Conservation (phyloP, 441 rosid species). For the Breynia disticha region DNA sequence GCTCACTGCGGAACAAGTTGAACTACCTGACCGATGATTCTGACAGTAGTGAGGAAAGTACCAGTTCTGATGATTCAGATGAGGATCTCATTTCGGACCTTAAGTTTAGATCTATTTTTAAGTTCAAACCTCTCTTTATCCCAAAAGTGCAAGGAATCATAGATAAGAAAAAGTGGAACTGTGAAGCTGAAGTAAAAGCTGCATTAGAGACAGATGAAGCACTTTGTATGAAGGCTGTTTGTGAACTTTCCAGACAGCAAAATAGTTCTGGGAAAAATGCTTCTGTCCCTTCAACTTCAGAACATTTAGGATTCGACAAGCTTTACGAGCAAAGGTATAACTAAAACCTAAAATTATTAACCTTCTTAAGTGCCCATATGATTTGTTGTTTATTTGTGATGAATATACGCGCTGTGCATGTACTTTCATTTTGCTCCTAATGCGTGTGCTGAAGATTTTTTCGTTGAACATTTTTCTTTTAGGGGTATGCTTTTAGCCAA, state of each 20-base stretch:
- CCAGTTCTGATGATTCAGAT: conserved; percentile 15
- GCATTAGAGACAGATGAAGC: conserved; percentile 17
- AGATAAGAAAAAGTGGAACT: conserved; percentile 16
- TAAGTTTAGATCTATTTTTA: too few species aligned
- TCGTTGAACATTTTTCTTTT: neutral
- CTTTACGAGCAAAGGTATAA: conserved; percentile 16
- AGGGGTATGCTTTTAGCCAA: conserved; percentile 20
- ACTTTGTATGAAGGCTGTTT: conserved; percentile 30
- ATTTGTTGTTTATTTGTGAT: neutral
- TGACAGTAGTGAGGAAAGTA: conserved; percentile 15
- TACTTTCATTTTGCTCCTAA: neutral
- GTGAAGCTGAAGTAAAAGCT: conserved; percentile 12
- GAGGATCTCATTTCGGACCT: neutral
- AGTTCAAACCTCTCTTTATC: neutral
- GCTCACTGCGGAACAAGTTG: neutral
- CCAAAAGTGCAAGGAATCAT: neutral
- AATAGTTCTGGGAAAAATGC: conserved; percentile 1
- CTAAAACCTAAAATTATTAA: neutral
- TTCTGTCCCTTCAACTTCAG: conserved; percentile 3
- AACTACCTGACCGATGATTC: neutral
- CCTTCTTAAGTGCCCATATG: neutral
- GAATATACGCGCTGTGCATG: neutral
- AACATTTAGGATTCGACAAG: conserved; percentile 9
- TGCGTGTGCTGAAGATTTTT: neutral
- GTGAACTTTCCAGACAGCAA: conserved; percentile 25